Evolutionary conservation across 352 stramenopile genomes (phyloP), one percentile per base, ranked within the genome.

Genomic region (Phytophthora cryptogea): DNA sequence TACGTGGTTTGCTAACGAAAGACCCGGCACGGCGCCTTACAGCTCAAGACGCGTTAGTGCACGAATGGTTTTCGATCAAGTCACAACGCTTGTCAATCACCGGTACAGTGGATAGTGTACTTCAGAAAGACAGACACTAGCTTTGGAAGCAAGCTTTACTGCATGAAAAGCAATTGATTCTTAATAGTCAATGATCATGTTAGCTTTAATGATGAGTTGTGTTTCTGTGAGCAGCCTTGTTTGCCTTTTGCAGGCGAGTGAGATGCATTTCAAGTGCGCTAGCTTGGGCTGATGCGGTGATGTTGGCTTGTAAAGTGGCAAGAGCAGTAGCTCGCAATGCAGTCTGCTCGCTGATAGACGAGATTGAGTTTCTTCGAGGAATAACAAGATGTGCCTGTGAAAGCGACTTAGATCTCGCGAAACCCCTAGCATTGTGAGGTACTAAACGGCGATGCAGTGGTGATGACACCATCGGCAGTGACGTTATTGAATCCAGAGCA

Each of bases 1-100:
- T 97, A 3, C 80, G 90, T 32, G 81, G 81, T 1, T 60, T 96
- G 63, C 71, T 97, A 3, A 94, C 83, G 1, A 97, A 97, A 60
- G 77, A 95, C 39, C 87, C 88, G 3, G 40, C 72, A 5, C 88
- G 81, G 40, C 76, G 90, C 4, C 68, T 97, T 31, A 95, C 87
- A 31, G 89, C 89, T 11, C 71, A 90, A 17, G 71, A 92, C 48
- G 90, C 89, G 28, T 74, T 94, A 27, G 49, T 69, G 13, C 89
- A 97, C 63, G 68, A 81, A n/a, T 97, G 89, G 84, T 97, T 97
- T 31, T 55, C 51, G 7, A 27, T 42, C 16, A 75, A 72, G 33
- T 54, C 65, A 3, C 47, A 64, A 10, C 61, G 59, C 2, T 30
- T 45, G 11, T 75, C 76, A 4, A 69, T 76, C 20, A 66, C 60